These are phyloP conservation scores for Aspergillus ochraceus DNA, from an alignment of 2,329 filamentous ascomycete species.

Conservation along the genomic window DNA sequence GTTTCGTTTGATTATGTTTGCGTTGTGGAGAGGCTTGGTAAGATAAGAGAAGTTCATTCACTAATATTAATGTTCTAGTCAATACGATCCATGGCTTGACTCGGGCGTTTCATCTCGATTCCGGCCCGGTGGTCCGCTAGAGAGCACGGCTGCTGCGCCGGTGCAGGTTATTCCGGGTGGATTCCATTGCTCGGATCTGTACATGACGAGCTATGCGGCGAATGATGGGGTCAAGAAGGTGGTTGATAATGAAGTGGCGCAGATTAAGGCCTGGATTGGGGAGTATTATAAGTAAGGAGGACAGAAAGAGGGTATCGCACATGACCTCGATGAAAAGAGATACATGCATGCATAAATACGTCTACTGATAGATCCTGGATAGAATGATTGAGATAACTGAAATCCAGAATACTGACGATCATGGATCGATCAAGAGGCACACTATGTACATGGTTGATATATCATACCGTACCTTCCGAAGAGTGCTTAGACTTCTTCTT, in stretches of 20 bases:
- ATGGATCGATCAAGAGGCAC: too few species aligned
- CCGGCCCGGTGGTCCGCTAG: constrained; percentile 26
- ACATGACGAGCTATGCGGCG: constrained; percentile 45
- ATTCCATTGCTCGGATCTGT: constrained; percentile 58
- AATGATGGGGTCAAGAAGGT: constrained; percentile 52
- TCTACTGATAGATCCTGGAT: too few species aligned
- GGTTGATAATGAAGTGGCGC: constrained; percentile 50
- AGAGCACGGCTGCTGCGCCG: constrained; percentile 49
- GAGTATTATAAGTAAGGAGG: background rate
- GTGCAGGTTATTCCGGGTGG: constrained; percentile 55
- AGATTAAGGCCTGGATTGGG: constrained; percentile 37
- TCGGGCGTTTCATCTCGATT: background rate
- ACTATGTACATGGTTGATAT: too few species aligned
- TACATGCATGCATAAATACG: too few species aligned
- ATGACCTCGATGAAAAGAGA: too few species aligned
- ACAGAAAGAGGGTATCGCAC: too few species aligned
- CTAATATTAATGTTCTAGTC: background rate
- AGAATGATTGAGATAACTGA: too few species aligned
- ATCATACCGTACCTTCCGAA: too few species aligned
- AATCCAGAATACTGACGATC: too few species aligned
- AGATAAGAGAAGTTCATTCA: background rate
- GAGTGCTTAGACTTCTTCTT: too few species aligned
- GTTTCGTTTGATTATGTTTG: too few species aligned
- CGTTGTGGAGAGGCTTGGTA: background rate
- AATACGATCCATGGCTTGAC: background rate